Percentiles rank a stretch among this genome's conserved stretches.
These are phyloP conservation scores for Monosporozyma aerobia DNA, from an alignment of 805 yeast species.

Conservation along the genomic window DNA sequence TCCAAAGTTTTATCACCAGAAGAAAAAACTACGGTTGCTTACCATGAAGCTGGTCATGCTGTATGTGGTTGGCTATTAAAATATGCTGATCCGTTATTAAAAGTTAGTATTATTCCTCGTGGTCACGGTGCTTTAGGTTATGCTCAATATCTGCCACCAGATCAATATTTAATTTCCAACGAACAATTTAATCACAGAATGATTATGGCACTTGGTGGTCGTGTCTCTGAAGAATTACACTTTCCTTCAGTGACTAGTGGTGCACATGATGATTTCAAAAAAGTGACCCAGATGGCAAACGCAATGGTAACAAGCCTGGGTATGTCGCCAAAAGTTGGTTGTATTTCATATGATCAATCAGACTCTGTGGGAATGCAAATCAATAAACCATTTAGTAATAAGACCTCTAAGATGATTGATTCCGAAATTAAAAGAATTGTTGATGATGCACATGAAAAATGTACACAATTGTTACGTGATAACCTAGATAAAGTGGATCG, in stretches of 20 bases:
- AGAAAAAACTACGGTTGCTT: constrained; percentile 80
- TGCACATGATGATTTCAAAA: constrained; percentile 86
- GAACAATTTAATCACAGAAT: constrained; percentile 74
- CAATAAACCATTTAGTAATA: constrained; percentile 84
- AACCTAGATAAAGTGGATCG: constrained; percentile 64
- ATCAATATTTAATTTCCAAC: constrained; percentile 66
- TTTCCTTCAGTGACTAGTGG: constrained; percentile 85
- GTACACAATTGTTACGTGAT: constrained; percentile 56
- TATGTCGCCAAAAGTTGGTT: constrained; percentile 77
- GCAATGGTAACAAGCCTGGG: constrained; percentile 85
- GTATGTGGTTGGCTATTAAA: constrained; percentile 88
- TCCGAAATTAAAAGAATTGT: constrained; percentile 74
- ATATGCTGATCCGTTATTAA: constrained; percentile 82
- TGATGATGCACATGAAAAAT: constrained; percentile 60
- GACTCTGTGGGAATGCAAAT: constrained; percentile 41
- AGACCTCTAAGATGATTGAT: constrained; percentile 73
- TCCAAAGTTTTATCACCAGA: constrained; percentile 68
- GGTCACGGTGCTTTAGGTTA: constrained; percentile 95
- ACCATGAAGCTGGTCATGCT: constrained; percentile 96
- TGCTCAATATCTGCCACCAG: constrained; percentile 90
- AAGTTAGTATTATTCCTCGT: constrained; percentile 90
- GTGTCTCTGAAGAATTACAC: constrained; percentile 85
- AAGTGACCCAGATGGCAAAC: constrained; percentile 80
- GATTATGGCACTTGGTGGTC: constrained; percentile 92
- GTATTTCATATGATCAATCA: constrained; percentile 33